A percentile compares a stretch with the other conserved stretches of the same genome.
Conservation (phyloP, 768 basidiomycete genomes). For the Podaxis rugospora region DNA sequence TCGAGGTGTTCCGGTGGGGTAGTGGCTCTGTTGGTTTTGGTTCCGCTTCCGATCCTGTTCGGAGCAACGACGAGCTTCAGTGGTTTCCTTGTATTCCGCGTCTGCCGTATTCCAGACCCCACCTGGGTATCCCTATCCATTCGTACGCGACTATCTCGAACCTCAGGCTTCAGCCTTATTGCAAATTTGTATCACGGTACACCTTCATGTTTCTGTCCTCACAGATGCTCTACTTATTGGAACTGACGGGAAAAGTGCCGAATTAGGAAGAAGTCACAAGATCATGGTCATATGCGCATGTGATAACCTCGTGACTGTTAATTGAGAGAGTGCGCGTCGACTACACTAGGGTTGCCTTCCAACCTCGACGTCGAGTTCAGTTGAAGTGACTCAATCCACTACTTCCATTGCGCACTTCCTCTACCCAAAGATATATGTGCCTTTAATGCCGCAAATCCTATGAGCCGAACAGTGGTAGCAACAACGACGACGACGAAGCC, state of each 20-base stretch:
- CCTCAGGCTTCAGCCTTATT: no score
- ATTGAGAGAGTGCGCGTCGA: background rate
- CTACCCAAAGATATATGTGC: background rate
- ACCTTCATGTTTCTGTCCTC: no score
- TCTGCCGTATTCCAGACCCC: no score
- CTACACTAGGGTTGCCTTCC: background rate
- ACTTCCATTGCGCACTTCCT: no score
- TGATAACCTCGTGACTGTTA: background rate
- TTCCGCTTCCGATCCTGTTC: no score
- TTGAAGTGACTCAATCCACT: background rate
- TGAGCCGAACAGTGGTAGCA: constrained; percentile 12
- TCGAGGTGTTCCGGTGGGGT: no score
- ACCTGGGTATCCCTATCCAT: background rate
- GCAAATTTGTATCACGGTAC: no score
- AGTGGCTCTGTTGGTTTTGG: no score
- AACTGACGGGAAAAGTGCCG: background rate
- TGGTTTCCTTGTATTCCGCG: no score
- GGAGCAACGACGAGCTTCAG: no score
- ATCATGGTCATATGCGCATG: background rate
- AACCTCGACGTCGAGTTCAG: background rate
- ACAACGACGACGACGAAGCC: constrained; percentile 1
- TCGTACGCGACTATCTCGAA: background rate
- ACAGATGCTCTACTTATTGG: no score
- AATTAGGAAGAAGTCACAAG: background rate
- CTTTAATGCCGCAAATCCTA: background rate